Base-by-base conservation (phyloP, 768 basidiomycete species). In the Tricholoma bakamatsutake region DNA sequence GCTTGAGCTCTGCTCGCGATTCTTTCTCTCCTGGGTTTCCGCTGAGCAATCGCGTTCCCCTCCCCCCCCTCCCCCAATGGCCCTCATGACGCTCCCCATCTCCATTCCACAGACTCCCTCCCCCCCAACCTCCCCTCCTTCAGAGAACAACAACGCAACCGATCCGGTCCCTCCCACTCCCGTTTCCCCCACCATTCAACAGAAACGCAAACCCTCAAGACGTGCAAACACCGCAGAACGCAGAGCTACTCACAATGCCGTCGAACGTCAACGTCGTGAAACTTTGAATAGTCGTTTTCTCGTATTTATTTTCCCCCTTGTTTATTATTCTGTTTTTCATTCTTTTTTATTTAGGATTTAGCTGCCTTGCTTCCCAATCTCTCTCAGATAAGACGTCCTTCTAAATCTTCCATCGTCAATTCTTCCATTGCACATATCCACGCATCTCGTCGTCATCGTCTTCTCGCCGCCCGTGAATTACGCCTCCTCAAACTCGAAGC, bases 171-270 rank as follows among this genome's bases (percentile, higher is more conserved):
- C 82, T 28, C 73, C 71, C 57, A 80, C 83, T 11, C 82, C 84
- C 24, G 62, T 75, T 35, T 63, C 65, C 4, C 72, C 73, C 15
- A 53, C 70, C 8, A 70, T 75, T 50, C 79, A 80, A 58, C 66
- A 74, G 56, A 91, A 89, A 68, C 83, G 89, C 69, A 96, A 96
- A 70, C 84, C 91, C 54, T 83, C 82, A 65, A 80, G 93, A 59
- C 84, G 94, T 31, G 94, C 93, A 52, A 98, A 98, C 73, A 98
- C 95, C 52, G 95, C 94, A 51, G 96, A 98, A 70, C 90, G 95
- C 71, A 78, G 96, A 34, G 93, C 93, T 3, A 94, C 91, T 18
- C 96, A 99, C 75, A 99, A 98, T 69, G 96, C 97, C 31, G 93
- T 98, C 56, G 97, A 98, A 76, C 81, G 97, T 50, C 88, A 90